These are phyloP conservation scores for Macrocystidia cucumis DNA, from an alignment of 1,284 basidiomycete species.

Conservation along the genomic window DNA sequence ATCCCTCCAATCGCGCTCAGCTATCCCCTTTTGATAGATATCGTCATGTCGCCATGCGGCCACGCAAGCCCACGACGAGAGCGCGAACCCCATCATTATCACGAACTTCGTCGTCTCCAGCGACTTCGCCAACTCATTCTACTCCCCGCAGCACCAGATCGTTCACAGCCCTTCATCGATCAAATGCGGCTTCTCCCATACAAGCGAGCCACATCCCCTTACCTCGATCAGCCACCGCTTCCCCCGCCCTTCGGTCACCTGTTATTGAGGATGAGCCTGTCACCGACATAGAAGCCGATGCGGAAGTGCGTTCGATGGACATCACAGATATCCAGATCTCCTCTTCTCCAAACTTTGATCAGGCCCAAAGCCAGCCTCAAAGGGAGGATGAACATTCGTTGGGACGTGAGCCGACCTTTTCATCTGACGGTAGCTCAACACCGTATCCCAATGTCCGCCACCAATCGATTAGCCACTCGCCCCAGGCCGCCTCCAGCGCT, in stretches of 20 bases:
- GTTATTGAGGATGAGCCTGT: conserved; percentile 17
- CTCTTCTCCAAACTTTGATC: conserved; percentile 15
- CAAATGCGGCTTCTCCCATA: conserved; percentile 36
- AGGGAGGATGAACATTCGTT: conserved; percentile 15
- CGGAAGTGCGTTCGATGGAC: conserved; percentile 35
- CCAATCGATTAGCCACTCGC: conserved; percentile 14
- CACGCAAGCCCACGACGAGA: conserved; percentile 41
- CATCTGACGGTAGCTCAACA: conserved; percentile 40
- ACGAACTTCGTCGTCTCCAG: conserved; percentile 51
- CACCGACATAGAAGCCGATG: conserved; percentile 13
- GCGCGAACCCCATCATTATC: conserved; percentile 69
- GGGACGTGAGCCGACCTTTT: conserved; percentile 59
- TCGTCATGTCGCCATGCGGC: conserved; percentile 55
- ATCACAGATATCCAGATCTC: conserved; percentile 39
- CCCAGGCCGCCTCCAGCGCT: conserved; percentile 23
- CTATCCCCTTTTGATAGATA: conserved; percentile 59
- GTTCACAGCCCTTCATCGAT: conserved; percentile 25
- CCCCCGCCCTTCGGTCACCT: conserved; percentile 29
- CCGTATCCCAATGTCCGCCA: conserved; percentile 19
- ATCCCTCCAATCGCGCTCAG: conserved; percentile 32
- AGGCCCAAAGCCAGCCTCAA: conserved; percentile 12
- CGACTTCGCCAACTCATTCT: conserved; percentile 54
- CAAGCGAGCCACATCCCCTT: conserved; percentile 41
- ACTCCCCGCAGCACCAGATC: conserved; percentile 55
- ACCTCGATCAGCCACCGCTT: conserved; percentile 46